phyloP scores from a whole-genome alignment of 768 basidiomycete species.

The Tephrocybe sp. region DNA sequence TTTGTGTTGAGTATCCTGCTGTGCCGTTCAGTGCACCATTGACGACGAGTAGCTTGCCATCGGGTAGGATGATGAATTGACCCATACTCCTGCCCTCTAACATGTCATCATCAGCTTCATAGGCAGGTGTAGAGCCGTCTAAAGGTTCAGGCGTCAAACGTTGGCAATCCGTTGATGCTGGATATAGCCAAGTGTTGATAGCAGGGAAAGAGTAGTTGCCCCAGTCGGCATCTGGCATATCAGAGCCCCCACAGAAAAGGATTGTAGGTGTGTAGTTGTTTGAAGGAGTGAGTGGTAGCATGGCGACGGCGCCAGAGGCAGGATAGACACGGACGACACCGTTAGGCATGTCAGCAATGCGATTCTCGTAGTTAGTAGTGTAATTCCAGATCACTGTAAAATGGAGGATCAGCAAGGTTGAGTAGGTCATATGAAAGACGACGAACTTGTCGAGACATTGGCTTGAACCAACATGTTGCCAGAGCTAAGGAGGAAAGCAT shows the following conservation, averaged over 20 bases:
- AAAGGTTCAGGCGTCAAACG: constrained; percentile 84
- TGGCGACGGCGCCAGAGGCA: constrained; percentile 83
- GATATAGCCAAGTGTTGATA: constrained; percentile 72
- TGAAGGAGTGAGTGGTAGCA: constrained; percentile 88
- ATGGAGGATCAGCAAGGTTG: constrained; percentile 11
- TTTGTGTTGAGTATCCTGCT: constrained; percentile 75
- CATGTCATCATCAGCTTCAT: constrained; percentile 76
- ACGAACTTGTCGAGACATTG: constrained; percentile 73
- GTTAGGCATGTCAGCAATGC: constrained; percentile 72
- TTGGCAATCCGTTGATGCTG: constrained; percentile 73
- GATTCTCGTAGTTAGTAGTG: constrained; percentile 53
- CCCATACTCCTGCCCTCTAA: constrained; percentile 84
- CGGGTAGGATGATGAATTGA: constrained; percentile 82
- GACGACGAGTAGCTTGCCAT: constrained; percentile 74
- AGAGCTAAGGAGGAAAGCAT: constrained; percentile 71
- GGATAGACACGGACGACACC: constrained; percentile 83
- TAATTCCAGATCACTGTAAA: constrained; percentile 51
- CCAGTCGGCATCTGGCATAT: constrained; percentile 71
- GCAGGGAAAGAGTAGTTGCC: constrained; percentile 76
- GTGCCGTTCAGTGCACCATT: constrained; percentile 88
- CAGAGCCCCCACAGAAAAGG: constrained; percentile 88
- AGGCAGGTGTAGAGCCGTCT: constrained; percentile 60
- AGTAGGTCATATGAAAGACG: constrained; percentile 3
- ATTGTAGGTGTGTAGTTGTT: constrained; percentile 88
- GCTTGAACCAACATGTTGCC: constrained; percentile 83